Percentiles rank a stretch among this genome's conserved stretches.
Evolutionary conservation across 2,329 filamentous ascomycete species (phyloP).

Genomic region (Cladosporium sp.): DNA sequence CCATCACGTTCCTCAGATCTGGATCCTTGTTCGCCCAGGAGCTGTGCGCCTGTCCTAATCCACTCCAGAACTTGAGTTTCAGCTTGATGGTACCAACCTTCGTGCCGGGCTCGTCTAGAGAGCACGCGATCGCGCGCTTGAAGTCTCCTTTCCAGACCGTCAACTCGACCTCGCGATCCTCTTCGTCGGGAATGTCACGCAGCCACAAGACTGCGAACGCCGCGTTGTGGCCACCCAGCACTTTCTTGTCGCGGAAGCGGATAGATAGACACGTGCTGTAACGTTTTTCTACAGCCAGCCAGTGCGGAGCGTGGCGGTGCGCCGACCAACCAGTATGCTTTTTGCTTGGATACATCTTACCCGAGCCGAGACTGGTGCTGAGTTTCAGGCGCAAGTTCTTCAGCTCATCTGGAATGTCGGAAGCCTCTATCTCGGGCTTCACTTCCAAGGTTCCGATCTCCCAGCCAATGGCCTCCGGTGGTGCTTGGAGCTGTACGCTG

Average conservation of each 20-base stretch:
- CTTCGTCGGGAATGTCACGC: conserved; percentile 68
- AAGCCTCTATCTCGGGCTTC: conserved; percentile 52
- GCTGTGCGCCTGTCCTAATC: conserved; percentile 61
- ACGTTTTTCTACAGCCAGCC: conserved; percentile 61
- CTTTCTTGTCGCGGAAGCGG: conserved; percentile 58
- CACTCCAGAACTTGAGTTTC: conserved; percentile 60
- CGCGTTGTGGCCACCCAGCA: conserved; percentile 55
- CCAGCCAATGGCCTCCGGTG: conserved; percentile 64
- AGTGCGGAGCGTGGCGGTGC: conserved; percentile 48
- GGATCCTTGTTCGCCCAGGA: conserved; percentile 55
- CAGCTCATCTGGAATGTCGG: conserved; percentile 53
- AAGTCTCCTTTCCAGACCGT: conserved; percentile 68
- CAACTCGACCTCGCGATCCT: conserved; percentile 59
- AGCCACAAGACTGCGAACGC: conserved; percentile 69
- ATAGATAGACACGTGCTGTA: conserved; percentile 59
- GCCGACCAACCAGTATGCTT: conserved; percentile 54
- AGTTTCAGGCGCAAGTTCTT: conserved; percentile 57
- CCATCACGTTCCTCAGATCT: conserved; percentile 61
- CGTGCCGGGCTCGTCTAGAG: conserved; percentile 55
- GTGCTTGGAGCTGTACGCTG: conserved; percentile 64
- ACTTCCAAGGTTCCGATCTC: conserved; percentile 70
- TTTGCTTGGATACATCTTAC: conserved; percentile 56
- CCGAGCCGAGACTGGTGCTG: conserved; percentile 57
- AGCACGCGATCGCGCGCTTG: conserved; percentile 54
- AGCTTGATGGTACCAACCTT: conserved; percentile 60